phyloP scores from a whole-genome alignment of 2,329 filamentous ascomycete species.

The Meredithiella fracta region DNA sequence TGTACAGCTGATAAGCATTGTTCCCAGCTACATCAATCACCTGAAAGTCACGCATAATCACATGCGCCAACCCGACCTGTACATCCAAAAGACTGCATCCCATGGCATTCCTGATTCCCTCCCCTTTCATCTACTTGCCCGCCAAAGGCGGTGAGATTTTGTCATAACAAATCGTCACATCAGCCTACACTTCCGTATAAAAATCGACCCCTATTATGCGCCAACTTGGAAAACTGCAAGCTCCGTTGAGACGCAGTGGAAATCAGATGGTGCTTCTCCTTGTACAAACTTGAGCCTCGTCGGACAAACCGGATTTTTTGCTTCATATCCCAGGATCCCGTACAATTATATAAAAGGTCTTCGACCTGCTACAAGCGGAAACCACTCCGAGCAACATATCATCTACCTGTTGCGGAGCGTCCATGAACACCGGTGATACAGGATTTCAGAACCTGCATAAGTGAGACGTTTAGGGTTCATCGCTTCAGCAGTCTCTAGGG shows the following conservation, averaged over 20 bases:
- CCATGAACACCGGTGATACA: neutral
- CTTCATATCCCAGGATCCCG: too few relatives aligned
- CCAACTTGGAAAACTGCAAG: too few relatives aligned
- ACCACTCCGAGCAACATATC: neutral
- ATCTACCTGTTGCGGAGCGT: neutral
- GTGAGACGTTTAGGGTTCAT: neutral
- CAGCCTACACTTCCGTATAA: neutral
- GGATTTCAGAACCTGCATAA: constrained; percentile 4
- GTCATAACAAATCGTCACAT: neutral
- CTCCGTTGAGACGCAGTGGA: too few relatives aligned
- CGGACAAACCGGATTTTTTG: too few relatives aligned
- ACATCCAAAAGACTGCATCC: neutral
- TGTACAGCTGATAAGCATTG: too few relatives aligned
- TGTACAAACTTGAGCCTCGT: too few relatives aligned
- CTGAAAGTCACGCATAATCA: neutral
- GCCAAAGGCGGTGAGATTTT: neutral
- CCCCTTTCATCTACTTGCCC: neutral
- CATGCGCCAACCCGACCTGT: neutral
- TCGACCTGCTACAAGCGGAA: neutral
- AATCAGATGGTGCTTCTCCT: too few relatives aligned
- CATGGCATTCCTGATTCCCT: neutral
- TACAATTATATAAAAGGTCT: neutral
- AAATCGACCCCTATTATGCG: too few relatives aligned
- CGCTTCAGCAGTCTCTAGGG: neutral
- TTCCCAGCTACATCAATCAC: too few relatives aligned